Conservation (phyloP, 805 yeast species). For the Kuraishia hungarica region DNA sequence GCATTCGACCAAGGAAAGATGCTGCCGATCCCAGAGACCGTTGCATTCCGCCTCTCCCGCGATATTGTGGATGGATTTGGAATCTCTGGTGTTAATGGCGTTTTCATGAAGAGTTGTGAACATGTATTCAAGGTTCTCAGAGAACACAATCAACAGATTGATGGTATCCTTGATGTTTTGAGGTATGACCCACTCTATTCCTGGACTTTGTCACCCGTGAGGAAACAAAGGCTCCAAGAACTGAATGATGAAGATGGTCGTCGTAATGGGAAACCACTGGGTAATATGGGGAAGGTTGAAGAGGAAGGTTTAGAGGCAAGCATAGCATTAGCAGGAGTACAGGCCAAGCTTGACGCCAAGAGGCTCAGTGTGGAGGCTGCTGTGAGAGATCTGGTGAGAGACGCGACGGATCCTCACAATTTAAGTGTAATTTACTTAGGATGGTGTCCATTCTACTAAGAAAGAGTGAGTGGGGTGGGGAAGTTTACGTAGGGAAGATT, state of each 20-base stretch:
- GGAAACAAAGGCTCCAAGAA: slow-evolving; percentile 32
- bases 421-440: slow-evolving; percentile 74
- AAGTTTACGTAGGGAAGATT: background rate
- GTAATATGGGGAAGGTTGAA: slow-evolving; percentile 10
- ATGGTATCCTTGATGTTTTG: slow-evolving; percentile 77
- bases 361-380: slow-evolving; percentile 78
- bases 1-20: slow-evolving; percentile 91
- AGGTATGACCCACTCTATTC: slow-evolving; percentile 89
- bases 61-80: slow-evolving; percentile 95
- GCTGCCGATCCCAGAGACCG: slow-evolving; percentile 82
- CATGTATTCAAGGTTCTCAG: slow-evolving; percentile 62
- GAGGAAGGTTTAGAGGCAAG: slow-evolving; percentile 65
- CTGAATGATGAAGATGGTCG: background rate
- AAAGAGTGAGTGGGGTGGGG: no score
- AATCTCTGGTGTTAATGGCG: slow-evolving; percentile 72
- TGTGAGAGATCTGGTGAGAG: slow-evolving; percentile 70
- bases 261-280: background rate
- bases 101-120: slow-evolving; percentile 67
- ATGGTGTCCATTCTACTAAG: slow-evolving; percentile 62
- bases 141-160: slow-evolving; percentile 55
- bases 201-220: slow-evolving; percentile 80
- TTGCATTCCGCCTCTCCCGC: slow-evolving; percentile 86
- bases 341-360: slow-evolving; percentile 54
- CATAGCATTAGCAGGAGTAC: slow-evolving; percentile 66
- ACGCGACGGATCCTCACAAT: slow-evolving; percentile 62